A percentile compares a stretch with the other conserved stretches of the same genome.
These are phyloP conservation scores for Casuarina equisetifolia DNA, from an alignment of 306 rosid genomes.

Conservation along the genomic window DNA sequence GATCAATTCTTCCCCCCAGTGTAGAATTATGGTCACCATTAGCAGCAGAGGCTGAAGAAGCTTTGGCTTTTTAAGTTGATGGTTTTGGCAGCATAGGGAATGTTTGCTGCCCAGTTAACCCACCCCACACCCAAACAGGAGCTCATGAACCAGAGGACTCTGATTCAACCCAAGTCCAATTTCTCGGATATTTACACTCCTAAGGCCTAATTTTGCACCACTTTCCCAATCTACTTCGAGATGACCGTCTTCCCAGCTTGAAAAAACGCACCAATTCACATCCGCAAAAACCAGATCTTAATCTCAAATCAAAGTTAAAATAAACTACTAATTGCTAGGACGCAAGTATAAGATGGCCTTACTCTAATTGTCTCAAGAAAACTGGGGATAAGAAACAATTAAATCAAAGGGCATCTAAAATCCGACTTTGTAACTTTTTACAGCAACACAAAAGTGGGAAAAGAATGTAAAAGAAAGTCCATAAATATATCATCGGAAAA, in stretches of 20 bases:
- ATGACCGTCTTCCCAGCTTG: background rate
- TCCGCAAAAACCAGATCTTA: background rate
- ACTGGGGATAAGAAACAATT: background rate
- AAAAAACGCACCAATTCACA: background rate
- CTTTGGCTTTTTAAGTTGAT: no score
- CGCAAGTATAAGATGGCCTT: no score
- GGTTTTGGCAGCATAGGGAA: no score
- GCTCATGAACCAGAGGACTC: background rate
- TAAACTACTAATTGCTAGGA: no score
- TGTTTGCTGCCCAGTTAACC: background rate
- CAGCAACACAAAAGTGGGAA: no score
- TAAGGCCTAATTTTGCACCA: no score
- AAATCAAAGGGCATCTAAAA: background rate
- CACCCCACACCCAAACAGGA: background rate
- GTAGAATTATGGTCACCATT: background rate
- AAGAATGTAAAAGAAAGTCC: background rate
- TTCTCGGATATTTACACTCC: background rate
- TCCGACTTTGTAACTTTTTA: background rate
- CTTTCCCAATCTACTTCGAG: background rate
- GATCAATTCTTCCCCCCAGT: no score
- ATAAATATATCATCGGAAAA: background rate
- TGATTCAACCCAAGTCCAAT: conserved; percentile 5
- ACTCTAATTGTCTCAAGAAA: background rate
- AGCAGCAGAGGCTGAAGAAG: background rate
- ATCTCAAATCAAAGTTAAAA: no score